Percentiles rank a stretch among this genome's conserved stretches.
These are phyloP conservation scores for Imleria badia DNA, from an alignment of 768 basidiomycete genomes.

Conservation along the genomic window DNA sequence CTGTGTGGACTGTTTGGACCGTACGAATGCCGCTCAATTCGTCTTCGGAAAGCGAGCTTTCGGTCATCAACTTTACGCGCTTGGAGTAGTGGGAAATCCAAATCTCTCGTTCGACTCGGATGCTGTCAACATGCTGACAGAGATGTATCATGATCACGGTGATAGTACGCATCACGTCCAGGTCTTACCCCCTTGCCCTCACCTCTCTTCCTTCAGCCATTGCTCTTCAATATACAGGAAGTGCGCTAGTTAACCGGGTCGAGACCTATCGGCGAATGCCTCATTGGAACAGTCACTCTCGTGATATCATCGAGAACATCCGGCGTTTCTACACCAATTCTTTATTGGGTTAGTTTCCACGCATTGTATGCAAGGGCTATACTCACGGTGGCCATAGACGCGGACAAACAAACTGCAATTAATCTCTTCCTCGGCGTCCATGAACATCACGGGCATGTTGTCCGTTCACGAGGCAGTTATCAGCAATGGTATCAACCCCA, in stretches of 20 bases:
- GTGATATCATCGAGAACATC: constrained; percentile 95
- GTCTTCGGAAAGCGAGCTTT: constrained; percentile 94
- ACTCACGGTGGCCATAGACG: constrained; percentile 51
- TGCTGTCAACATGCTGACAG: constrained; percentile 93
- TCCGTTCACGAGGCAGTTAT: constrained; percentile 66
- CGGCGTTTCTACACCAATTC: constrained; percentile 95
- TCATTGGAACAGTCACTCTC: constrained; percentile 96
- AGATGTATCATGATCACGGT: constrained; percentile 98
- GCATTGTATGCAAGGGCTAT: neutral
- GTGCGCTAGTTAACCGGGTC: constrained; percentile 92
- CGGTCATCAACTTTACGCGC: constrained; percentile 92
- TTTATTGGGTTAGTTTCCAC: constrained; percentile 58
- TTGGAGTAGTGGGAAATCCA: constrained; percentile 85
- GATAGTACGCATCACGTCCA: constrained; percentile 61
- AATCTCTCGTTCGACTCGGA: constrained; percentile 90
- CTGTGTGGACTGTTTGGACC: constrained; percentile 95
- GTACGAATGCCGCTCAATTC: constrained; percentile 96
- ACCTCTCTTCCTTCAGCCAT: constrained; percentile 54
- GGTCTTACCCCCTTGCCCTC: neutral
- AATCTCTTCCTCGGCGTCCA: constrained; percentile 92
- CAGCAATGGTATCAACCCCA: constrained; percentile 81
- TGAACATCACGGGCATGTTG: constrained; percentile 50
- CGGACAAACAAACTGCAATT: constrained; percentile 96
- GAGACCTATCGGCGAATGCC: constrained; percentile 95
- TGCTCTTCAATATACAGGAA: constrained; percentile 95